Percentiles rank a stretch among this genome's conserved stretches.
phyloP scores from a whole-genome alignment of 106 monocot genomes.

The Dendrobium catenatum region DNA sequence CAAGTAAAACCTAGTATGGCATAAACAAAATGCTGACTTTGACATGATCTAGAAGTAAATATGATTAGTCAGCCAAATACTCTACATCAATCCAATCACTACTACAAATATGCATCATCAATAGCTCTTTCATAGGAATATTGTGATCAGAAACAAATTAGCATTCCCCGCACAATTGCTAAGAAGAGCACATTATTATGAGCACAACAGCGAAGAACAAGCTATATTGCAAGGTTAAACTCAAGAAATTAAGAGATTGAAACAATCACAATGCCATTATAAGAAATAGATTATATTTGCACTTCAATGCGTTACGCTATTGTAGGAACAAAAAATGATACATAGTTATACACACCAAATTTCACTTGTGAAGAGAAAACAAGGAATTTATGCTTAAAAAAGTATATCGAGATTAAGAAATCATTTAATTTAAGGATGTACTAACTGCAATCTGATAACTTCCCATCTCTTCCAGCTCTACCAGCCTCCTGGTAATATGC shows the following conservation, averaged over 20 bases:
- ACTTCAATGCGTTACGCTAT: neutral
- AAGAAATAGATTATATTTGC: neutral
- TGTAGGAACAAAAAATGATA: neutral
- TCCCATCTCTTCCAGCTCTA: slow-evolving; percentile 97
- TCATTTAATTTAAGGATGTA: neutral
- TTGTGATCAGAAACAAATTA: neutral
- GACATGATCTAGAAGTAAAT: neutral
- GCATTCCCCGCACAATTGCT: neutral
- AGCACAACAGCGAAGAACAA: neutral
- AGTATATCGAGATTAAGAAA: neutral
- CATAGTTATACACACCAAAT: neutral
- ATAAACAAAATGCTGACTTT: neutral
- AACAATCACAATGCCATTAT: neutral
- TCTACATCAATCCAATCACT: neutral
- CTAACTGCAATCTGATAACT: slow-evolving; percentile 87
- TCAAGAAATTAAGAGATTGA: neutral
- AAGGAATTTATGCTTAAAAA: neutral
- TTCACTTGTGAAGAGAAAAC: neutral
- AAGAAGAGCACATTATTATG: neutral
- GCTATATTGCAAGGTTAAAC: neutral
- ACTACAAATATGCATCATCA: neutral
- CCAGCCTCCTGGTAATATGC: slow-evolving; percentile 99
- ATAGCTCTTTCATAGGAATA: neutral
- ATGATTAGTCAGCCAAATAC: neutral
- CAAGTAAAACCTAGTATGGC: neutral